Evolutionary conservation across 1,284 basidiomycete species (phyloP).

Genomic region (Tilletia setariae): DNA sequence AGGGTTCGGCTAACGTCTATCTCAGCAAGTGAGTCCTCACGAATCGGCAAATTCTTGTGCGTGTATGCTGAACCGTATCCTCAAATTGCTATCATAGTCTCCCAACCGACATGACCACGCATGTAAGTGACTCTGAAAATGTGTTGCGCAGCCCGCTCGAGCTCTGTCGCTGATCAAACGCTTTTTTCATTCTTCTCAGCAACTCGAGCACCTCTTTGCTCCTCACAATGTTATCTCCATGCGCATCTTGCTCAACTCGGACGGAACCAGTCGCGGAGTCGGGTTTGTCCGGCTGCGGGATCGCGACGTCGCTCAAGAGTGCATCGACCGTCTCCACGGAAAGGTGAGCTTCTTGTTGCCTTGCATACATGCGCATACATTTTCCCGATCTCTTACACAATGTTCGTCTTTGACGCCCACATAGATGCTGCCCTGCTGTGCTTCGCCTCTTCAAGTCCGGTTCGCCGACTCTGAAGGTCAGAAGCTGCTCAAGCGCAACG

Average conservation of each 20-base stretch:
- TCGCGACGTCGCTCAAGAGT: slow-evolving; percentile 35
- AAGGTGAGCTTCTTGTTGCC: slow-evolving; percentile 17
- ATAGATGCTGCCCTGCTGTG: slow-evolving; percentile 29
- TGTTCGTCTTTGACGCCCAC: neutral
- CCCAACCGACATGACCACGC: slow-evolving; percentile 9
- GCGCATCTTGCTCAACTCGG: slow-evolving; percentile 39
- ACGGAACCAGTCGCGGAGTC: slow-evolving; percentile 40
- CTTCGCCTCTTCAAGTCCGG: slow-evolving; percentile 36
- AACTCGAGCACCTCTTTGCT: slow-evolving; percentile 44
- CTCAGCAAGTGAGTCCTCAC: slow-evolving; percentile 32
- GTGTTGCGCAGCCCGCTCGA: neutral
- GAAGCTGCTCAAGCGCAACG: slow-evolving; percentile 37
- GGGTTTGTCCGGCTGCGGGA: slow-evolving; percentile 40
- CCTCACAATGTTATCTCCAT: slow-evolving; percentile 40
- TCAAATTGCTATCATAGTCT: neutral
- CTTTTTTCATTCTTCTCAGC: slow-evolving; percentile 17
- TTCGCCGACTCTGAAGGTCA: slow-evolving; percentile 50
- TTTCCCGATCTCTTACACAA: neutral
- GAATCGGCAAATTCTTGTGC: neutral
- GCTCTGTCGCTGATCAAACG: neutral
- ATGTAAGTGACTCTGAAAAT: neutral
- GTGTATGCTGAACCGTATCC: neutral
- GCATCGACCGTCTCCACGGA: slow-evolving; percentile 40
- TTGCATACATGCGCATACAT: neutral
- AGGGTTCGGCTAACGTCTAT: slow-evolving; percentile 40